phyloP scores from a whole-genome alignment of 2,329 filamentous ascomycete genomes.

The Apiospora rasikravindrae region DNA sequence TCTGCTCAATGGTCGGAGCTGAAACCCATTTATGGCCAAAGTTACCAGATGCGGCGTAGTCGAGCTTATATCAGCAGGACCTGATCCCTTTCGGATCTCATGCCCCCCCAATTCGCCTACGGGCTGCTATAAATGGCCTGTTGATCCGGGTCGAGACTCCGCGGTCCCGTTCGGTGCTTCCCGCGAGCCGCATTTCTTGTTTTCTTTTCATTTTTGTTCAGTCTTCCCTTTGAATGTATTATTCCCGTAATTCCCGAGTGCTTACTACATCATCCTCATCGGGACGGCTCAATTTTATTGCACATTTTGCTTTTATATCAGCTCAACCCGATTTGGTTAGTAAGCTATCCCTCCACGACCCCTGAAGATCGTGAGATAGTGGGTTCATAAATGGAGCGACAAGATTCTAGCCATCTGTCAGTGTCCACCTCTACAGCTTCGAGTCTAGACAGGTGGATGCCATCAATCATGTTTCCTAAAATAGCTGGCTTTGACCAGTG shows the following conservation, averaged over 20 bases:
- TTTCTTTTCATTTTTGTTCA: background rate
- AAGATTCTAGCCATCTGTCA: background rate
- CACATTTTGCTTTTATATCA: too few species aligned
- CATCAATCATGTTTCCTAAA: background rate
- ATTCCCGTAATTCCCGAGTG: background rate
- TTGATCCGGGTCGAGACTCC: background rate
- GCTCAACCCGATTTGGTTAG: background rate
- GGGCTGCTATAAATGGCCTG: background rate
- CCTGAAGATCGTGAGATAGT: background rate
- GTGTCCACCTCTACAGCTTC: background rate
- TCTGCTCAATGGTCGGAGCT: background rate
- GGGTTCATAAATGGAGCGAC: background rate
- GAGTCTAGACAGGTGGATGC: background rate
- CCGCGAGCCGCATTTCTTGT: background rate
- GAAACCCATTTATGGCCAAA: background rate
- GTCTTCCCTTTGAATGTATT: too few species aligned
- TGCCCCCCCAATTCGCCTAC: too few species aligned
- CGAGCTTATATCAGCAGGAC: background rate
- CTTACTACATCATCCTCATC: background rate
- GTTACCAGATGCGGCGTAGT: background rate
- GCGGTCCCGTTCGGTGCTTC: background rate
- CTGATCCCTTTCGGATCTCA: background rate
- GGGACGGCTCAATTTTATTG: background rate
- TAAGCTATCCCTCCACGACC: background rate
- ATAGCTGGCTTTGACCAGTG: background rate